Base-by-base conservation (phyloP, 495 filamentous ascomycete species). In the Aspergillus bridgeri region DNA sequence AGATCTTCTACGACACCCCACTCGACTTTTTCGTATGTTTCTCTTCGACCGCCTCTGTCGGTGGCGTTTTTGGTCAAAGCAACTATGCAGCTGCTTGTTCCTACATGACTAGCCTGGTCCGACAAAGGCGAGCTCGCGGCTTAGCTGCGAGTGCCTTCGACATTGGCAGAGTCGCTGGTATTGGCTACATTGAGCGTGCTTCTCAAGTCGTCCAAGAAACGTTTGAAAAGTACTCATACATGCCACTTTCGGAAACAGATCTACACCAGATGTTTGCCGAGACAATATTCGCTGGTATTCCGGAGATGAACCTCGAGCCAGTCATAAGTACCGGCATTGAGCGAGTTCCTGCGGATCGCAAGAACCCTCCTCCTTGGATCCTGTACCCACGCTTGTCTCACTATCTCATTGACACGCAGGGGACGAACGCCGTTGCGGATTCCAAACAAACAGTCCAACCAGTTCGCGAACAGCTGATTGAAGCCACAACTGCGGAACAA, bases 101-200 rank as follows among this genome's bases (percentile, higher is more conserved):
- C 15, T 57, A 43, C 18, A 23, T 45, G 56, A 24, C 23, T 18
- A 44, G 42, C 17, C 20, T 54, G 6, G 42, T 42, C 6, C 20
- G 17, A 18, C 19, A 46, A 4, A 38, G 52, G 42, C 33, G 33
- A 15, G 20, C 11, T 9, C 52, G 56, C 18, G 50, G 48, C 13
- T n/a, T 81, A 2, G 69, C 73, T 4, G 75, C 68, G 0, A 79
- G 79, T 7, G 77, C 77, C 2, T 71, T 86, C 53, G 75, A 85
- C 54, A 83, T 87, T 42, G 83, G 81, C 7, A 75, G 75, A 3
- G 76, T 87, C 29, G 75, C 81, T 18, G 85, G 83, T 1, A 69
- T 81, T 17, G 84, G 84, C 0, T 83, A 83, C 52, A 23, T 54
- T 23, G 18, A 18, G 15, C 52, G 52, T 24, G 38, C 19, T 22